Evolutionary conservation across 1,284 basidiomycete species (phyloP).

Genomic region (Irpex sp.): DNA sequence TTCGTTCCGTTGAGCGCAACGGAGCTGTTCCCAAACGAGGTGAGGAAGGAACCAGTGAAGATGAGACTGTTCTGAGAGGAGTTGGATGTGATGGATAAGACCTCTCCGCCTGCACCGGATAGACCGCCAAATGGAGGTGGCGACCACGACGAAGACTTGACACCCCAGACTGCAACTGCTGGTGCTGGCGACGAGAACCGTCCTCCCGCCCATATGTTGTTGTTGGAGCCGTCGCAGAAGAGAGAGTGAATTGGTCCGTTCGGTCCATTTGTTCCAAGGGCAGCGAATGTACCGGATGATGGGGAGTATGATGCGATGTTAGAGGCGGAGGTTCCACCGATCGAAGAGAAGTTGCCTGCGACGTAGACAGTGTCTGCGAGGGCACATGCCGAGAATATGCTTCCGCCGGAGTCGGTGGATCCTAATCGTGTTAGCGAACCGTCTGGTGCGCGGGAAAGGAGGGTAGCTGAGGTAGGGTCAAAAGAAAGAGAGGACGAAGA

Average conservation of each 20-base stretch:
- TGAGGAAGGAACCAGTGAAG: conserved; percentile 86
- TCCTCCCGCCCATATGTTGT: conserved; percentile 85
- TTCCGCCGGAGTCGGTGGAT: conserved; percentile 69
- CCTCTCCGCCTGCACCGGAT: conserved; percentile 63
- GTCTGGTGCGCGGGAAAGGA: conserved; percentile 61
- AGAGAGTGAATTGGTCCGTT: conserved; percentile 74
- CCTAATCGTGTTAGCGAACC: conserved; percentile 64
- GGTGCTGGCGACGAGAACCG: conserved; percentile 69
- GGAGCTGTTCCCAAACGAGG: conserved; percentile 65
- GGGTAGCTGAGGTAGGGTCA: conserved; percentile 64
- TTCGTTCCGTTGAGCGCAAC: conserved; percentile 54
- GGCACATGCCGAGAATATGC: conserved; percentile 61
- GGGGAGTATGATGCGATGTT: conserved; percentile 76
- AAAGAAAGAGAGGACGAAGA: conserved; percentile 45
- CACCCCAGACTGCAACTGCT: conserved; percentile 80
- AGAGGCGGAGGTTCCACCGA: conserved; percentile 50
- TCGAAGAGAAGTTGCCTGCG: conserved; percentile 73
- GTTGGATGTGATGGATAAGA: conserved; percentile 77
- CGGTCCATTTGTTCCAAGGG: conserved; percentile 58
- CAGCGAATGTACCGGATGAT: conserved; percentile 52
- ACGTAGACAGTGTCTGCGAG: conserved; percentile 67
- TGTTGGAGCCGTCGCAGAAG: conserved; percentile 75
- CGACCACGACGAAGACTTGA: conserved; percentile 64
- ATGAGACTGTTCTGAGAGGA: conserved; percentile 72
- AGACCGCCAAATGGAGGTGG: conserved; percentile 82